Evolutionary conservation across 768 basidiomycete species (phyloP).

Genomic region (Daedaleopsis nitida): DNA sequence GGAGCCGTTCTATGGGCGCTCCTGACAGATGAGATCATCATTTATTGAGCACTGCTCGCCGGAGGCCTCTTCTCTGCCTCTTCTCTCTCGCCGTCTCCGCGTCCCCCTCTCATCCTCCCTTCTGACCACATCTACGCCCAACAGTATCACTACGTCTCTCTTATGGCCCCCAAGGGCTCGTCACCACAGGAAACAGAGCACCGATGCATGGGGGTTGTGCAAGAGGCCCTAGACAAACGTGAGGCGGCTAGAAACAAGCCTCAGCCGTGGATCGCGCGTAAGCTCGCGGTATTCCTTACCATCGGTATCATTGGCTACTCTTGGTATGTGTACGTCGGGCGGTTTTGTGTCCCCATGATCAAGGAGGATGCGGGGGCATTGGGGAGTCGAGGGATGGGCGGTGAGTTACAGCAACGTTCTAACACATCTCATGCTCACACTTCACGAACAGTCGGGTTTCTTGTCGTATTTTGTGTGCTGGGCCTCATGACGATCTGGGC

Average conservation of each 20-base stretch:
- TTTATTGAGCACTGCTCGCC: background rate
- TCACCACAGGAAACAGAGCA: slow-evolving; percentile 5
- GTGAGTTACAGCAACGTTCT: slow-evolving; percentile 49
- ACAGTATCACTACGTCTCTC: background rate
- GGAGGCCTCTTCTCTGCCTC: background rate
- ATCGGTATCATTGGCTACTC: slow-evolving; percentile 65
- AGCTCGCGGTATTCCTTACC: slow-evolving; percentile 63
- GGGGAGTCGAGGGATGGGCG: slow-evolving; percentile 55
- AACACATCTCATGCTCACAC: background rate
- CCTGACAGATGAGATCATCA: too few species aligned
- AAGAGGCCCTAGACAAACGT: slow-evolving; percentile 50
- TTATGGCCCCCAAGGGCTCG: slow-evolving; percentile 12
- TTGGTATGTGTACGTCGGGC: slow-evolving; percentile 76
- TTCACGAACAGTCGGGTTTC: slow-evolving; percentile 55
- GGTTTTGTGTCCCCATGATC: slow-evolving; percentile 76
- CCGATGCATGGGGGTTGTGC: slow-evolving; percentile 53
- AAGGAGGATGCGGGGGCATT: slow-evolving; percentile 42
- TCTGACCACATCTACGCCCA: background rate
- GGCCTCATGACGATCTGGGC: slow-evolving; percentile 78
- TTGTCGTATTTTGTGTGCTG: slow-evolving; percentile 64
- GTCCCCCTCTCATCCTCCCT: background rate
- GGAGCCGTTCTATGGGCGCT: slow-evolving; percentile 1
- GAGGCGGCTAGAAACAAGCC: slow-evolving; percentile 44
- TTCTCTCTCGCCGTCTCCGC: background rate
- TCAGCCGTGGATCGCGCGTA: slow-evolving; percentile 76